Evolutionary conservation across 345 rosid genomes (phyloP), one percentile per base, ranked within the genome.

Genomic region (Lepidium sativum): DNA sequence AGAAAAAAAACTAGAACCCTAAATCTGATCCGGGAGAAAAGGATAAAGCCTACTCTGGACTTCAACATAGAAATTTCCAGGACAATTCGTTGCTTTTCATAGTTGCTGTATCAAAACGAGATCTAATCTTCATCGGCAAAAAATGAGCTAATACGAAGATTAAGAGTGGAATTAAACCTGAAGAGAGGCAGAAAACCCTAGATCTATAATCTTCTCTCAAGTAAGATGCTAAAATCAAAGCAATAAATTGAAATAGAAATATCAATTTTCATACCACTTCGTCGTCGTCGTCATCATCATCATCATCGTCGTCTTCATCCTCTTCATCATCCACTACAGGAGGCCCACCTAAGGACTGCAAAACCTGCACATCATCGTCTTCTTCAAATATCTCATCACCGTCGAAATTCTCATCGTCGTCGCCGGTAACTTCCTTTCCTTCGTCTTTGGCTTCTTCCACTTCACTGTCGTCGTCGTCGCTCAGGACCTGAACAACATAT

Each of bases 321-420:
- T 54, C 43, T 54, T 54, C 60, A 20, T 9, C 51, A 4, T 9
- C 23, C n/a, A n/a, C n/a, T 44, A 20, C 51, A 18, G 29, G n/a
- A 45, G 29, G 29, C 3, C 51, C 51, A 53, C 17, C 34, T 49
- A 25, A 2, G 9, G 33, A 49, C 54, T 49, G 33, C n/a, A 49
- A 13, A 25, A 49, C 33, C 10, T 49, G 33, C 4, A 49, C 92
- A 1, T 81, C 83, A 0, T 82, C 91, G 0, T 83, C 88, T 2
- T 82, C 90, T 40, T 79, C 83, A 7, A 27, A 27, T 27, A 27
- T 27, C 42, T 70, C 91, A 13, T 71, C 84, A 8, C 65, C 87
- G 11, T 79, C 86, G 2, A 77, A 80, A 0, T 72, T 83, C 1
- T 77, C 86, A 0, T 79, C 88, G 0, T 74, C 91, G 0, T 56